Base-by-base conservation (phyloP, 2,329 filamentous ascomycete genomes). In the Botrytis fabae region DNA sequence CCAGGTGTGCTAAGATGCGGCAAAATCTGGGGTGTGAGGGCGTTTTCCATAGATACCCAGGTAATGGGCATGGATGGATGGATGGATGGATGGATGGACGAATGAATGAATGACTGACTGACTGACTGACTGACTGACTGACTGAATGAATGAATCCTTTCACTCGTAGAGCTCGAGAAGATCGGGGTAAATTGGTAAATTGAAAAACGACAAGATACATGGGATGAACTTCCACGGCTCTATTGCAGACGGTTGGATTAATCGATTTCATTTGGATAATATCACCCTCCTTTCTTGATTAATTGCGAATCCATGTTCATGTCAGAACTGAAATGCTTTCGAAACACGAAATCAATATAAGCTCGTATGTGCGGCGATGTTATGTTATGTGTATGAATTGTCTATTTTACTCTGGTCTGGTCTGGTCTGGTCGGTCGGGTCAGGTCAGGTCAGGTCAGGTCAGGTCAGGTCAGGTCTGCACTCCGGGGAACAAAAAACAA, bases 351-450 rank as follows among this genome's bases (percentile, higher is more conserved):
- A 63, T 8, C 16, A 63, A 48, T 32, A n/a, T 14, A 51, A 46
- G 16, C 25, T 32, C 28, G 32, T 25, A 51, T 25, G 63, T 28
- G 44, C 51, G 46, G 32, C 32, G 16, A 7, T n/a, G 35, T 28
- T 51, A 65, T 65, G 8, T 65, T 51, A 65, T 65, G 8, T 65
- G 20, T 61, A 7, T 51, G 46, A 32, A 61, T 61, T 38, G 40
- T 61, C 14, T 12, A 54, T 44, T 16, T 14, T 44, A 44, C 16
- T 12, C 5, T 44, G 1, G 2, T 44, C 42, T 16, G 14, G 2
- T 42, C 40, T 16, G 14, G 10, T 42, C 40, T 16, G 40, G 14
- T 12, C 40, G 6, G n/a, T n/a, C n/a, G n/a, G 40, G 40, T 42
- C 40, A 1, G 25, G 25, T 14, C 9, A n/a, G 25, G 48, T 54